phyloP scores from a whole-genome alignment of 2,329 filamentous ascomycete genomes.

The Xylaria sp. region DNA sequence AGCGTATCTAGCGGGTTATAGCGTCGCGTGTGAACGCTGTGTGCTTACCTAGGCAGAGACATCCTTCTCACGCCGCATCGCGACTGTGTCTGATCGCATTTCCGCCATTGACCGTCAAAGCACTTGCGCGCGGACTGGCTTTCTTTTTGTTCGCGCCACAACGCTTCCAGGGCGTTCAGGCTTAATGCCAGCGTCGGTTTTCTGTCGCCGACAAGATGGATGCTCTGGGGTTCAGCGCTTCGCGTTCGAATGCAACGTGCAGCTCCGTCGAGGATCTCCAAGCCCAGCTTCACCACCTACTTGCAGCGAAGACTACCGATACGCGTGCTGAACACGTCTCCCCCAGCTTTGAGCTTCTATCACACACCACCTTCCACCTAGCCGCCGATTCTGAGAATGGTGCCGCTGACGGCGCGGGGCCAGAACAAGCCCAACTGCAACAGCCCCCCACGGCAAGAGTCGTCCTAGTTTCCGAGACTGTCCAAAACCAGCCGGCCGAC shows the following conservation, averaged over 20 bases:
- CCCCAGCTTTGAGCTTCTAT: slow-evolving; percentile 53
- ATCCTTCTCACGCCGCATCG: slow-evolving; percentile 1
- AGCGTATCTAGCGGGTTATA: too few species aligned
- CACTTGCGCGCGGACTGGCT: background rate
- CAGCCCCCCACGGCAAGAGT: slow-evolving; percentile 43
- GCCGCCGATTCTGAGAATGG: slow-evolving; percentile 46
- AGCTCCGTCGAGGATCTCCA: slow-evolving; percentile 54
- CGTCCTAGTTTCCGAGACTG: slow-evolving; percentile 51
- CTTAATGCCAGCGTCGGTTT: too few species aligned
- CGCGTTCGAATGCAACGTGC: slow-evolving; percentile 42
- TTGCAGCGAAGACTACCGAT: slow-evolving; percentile 51
- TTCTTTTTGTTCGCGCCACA: background rate
- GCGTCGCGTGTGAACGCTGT: slow-evolving; percentile 8
- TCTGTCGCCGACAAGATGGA: slow-evolving; percentile 36
- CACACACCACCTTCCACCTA: slow-evolving; percentile 52
- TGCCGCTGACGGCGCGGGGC: slow-evolving; percentile 36
- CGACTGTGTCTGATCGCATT: background rate
- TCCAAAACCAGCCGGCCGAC: slow-evolving; percentile 56
- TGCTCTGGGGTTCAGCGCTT: slow-evolving; percentile 39
- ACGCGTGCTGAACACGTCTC: slow-evolving; percentile 58
- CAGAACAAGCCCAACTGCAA: slow-evolving; percentile 36
- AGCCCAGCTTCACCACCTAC: slow-evolving; percentile 47
- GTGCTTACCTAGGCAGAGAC: background rate
- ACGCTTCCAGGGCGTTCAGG: background rate
- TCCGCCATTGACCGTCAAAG: background rate